A percentile compares a stretch with the other conserved stretches of the same genome.
phyloP scores from a whole-genome alignment of 2,329 filamentous ascomycete genomes.

The Eurotiales sp. region DNA sequence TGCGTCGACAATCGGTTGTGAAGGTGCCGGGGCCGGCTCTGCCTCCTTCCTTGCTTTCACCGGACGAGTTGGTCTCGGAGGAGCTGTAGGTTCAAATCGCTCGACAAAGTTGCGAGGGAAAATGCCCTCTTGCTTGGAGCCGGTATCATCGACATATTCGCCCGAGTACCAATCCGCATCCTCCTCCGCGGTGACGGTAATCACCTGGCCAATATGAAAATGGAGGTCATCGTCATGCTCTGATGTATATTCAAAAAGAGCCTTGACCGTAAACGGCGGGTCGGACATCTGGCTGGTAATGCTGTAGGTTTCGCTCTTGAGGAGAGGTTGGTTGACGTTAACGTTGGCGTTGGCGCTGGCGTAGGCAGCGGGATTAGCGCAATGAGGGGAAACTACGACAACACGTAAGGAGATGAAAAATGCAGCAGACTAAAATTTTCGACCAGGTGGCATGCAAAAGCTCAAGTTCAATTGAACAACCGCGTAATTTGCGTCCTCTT shows the following conservation, averaged over 20 bases:
- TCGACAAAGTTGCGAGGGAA: slow-evolving; percentile 98
- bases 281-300: slow-evolving; percentile 57
- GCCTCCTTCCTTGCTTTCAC: slow-evolving; percentile 64
- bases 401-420: background rate
- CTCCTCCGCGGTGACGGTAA: slow-evolving; percentile 88
- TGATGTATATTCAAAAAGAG: slow-evolving; percentile 90
- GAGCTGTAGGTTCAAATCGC: slow-evolving; percentile 85
- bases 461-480: background rate
- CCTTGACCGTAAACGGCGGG: slow-evolving; percentile 86
- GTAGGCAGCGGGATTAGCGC: slow-evolving; percentile 15
- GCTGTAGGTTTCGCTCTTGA: slow-evolving; percentile 16
- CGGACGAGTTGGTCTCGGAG: slow-evolving; percentile 74
- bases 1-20: slow-evolving; percentile 30
- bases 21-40: slow-evolving; percentile 32
- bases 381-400: slow-evolving; percentile 15
- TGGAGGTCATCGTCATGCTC: slow-evolving; percentile 91
- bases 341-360: too few species aligned
- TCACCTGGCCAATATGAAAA: slow-evolving; percentile 80
- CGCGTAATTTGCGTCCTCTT: background rate
- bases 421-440: background rate
- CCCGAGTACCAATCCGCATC: slow-evolving; percentile 93
- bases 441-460: background rate
- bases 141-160: slow-evolving; percentile 74
- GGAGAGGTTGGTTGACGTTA: too few species aligned
- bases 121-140: slow-evolving; percentile 74